Evolutionary conservation across 495 filamentous ascomycete genomes (phyloP), one percentile per base, ranked within the genome.

Genomic region (Cenococcum geophilum): DNA sequence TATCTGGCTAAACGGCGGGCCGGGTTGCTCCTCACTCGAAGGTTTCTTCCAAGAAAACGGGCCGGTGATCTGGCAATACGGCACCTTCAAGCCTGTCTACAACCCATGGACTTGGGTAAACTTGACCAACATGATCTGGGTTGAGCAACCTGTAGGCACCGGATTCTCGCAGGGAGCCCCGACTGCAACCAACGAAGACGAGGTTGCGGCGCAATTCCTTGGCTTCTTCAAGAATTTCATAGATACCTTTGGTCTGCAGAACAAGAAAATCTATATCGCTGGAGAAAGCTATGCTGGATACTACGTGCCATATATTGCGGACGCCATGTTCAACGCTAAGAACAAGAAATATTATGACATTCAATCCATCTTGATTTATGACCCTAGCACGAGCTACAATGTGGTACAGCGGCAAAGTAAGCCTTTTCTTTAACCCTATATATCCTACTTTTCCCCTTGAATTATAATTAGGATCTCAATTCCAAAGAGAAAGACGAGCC

Each of bases 301-400:
- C 57, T 95, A 92, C 66, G 83, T 90, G 50, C 87, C 89, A 0
- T 95, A 92, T 67, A 85, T 93, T 55, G 83, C 88, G 1, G 79
- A 82, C 65, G 86, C 84, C 11, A 87, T 93, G 79, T 73, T 92
- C 63, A 79, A 88, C 60, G 75, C 74, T 45, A 82, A 90, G 14
- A 80, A 93, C 68, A 83, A 71, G 5, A 76, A 63, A 2, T 85
- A 89, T 66, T 89, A 82, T 68, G 77, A 90, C 66, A 70, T 91
- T 11, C 73, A 80, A 20, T 83, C 82, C 0, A 79, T 88, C 51
- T 74, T 86, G 72, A 82, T 91, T 59, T 85, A 89, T 70, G 86
- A 89, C 65, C 69, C 47, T 56, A 69, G 55, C 49, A 64, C 58
- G 72, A 77, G 27, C 73, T 47, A 36, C 16, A 57, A 63, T 59